Conservation (phyloP, 129 eudicot species). For the Helianthus annuus region HanXRQr2.0-SUNRISE NC_035448.2:75348097-75348596, state of each 20-base stretch:
- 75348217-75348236: too few relatives aligned
- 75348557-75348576: conserved; percentile 43
- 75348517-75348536: conserved; percentile 45
- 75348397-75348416: conserved; percentile 57
- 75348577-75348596: conserved; percentile 35
- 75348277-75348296: conserved; percentile 30
- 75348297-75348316: conserved; percentile 40
- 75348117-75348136: too few relatives aligned
- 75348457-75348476: conserved; percentile 60
- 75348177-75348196: too few relatives aligned
- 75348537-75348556: conserved; percentile 49
- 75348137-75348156: too few relatives aligned
- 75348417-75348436: conserved; percentile 60
- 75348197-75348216: too few relatives aligned
- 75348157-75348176: too few relatives aligned
- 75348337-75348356: conserved; percentile 55
- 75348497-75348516: conserved; percentile 42
- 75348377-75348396: conserved; percentile 38
- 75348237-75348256: too few relatives aligned
- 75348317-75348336: conserved; percentile 40
- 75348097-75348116: too few relatives aligned
- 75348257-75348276: not conserved
- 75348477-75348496: conserved; percentile 35
- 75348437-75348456: conserved; percentile 37
- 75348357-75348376: conserved; percentile 39